Conservation (phyloP, 176 grass and related monocot genomes). For the Zizania latifolia region DNA sequence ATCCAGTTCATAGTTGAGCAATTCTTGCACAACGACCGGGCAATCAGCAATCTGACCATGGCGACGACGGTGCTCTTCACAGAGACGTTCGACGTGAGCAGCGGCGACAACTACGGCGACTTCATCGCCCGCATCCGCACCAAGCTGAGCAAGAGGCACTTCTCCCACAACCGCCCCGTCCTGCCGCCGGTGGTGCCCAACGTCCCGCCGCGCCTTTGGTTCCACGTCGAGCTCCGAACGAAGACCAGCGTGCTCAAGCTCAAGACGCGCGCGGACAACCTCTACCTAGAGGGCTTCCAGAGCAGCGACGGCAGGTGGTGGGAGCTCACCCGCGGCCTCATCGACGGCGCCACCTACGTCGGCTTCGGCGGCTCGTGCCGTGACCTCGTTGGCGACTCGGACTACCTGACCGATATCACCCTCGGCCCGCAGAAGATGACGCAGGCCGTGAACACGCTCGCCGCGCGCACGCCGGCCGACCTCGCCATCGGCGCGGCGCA, state of each 20-base stretch:
- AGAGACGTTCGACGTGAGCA: neutral
- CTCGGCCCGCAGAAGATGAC: slow-evolving; percentile 8
- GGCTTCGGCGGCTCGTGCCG: neutral
- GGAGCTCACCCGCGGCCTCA: neutral
- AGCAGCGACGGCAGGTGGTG: slow-evolving; percentile 22
- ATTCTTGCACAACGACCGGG: too few species aligned
- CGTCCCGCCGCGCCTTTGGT: slow-evolving; percentile 4
- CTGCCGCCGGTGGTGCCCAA: neutral
- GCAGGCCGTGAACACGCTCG: slow-evolving; percentile 9
- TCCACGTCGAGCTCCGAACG: slow-evolving; percentile 13
- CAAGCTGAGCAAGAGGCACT: too few species aligned
- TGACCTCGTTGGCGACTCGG: neutral
- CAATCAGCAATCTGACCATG: too few species aligned
- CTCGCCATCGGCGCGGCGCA: neutral
- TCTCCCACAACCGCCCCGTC: slow-evolving; percentile 15
- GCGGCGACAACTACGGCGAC: slow-evolving; percentile 8
- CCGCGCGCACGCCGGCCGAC: neutral
- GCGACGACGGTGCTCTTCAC: neutral
- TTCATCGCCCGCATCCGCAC: slow-evolving; percentile 9
- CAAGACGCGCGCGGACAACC: too few species aligned
- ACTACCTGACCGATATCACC: too few species aligned
- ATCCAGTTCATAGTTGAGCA: too few species aligned
- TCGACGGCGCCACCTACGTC: neutral
- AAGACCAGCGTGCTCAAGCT: too few species aligned
- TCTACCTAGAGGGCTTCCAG: slow-evolving; percentile 26